These are phyloP conservation scores for Cryptococcus maquisensis DNA, from an alignment of 1,284 basidiomycete species.

Conservation along the genomic window DNA sequence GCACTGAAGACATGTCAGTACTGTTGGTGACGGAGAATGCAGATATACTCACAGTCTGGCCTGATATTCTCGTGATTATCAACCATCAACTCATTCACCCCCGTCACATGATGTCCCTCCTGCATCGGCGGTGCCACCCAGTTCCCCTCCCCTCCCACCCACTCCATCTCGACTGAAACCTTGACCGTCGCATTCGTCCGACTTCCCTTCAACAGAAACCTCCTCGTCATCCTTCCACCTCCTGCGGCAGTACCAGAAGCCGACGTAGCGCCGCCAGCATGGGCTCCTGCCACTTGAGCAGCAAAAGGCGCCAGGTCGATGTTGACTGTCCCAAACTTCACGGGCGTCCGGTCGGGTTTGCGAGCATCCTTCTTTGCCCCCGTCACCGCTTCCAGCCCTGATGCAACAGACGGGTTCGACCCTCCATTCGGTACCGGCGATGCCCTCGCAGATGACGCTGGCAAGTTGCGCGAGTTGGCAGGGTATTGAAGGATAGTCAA, in stretches of 20 bases:
- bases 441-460: no score
- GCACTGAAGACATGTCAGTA: conserved; percentile 12
- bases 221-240: conserved; percentile 35
- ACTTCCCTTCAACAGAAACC: conserved; percentile 42
- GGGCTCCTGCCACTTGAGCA: no score
- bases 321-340: conserved; percentile 40
- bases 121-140: conserved; percentile 39
- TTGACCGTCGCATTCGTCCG: conserved; percentile 48
- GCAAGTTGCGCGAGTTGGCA: no score
- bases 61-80: neutral
- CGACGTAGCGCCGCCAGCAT: no score
- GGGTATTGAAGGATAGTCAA: conserved; percentile 33
- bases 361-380: neutral
- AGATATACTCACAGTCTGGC: neutral
- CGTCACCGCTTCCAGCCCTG: neutral
- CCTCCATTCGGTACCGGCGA: no score
- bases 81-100: conserved; percentile 21
- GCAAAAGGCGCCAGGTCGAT: conserved; percentile 48
- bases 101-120: conserved; percentile 39
- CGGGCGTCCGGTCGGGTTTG: conserved; percentile 10
- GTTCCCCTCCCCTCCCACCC: conserved; percentile 36
- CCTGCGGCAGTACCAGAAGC: conserved; percentile 7
- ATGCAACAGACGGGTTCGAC: neutral
- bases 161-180: conserved; percentile 43
- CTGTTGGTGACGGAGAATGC: neutral